These are phyloP conservation scores for Trichophyton equinum DNA, from an alignment of 2,329 filamentous ascomycete genomes.

Conservation along the genomic window DNA sequence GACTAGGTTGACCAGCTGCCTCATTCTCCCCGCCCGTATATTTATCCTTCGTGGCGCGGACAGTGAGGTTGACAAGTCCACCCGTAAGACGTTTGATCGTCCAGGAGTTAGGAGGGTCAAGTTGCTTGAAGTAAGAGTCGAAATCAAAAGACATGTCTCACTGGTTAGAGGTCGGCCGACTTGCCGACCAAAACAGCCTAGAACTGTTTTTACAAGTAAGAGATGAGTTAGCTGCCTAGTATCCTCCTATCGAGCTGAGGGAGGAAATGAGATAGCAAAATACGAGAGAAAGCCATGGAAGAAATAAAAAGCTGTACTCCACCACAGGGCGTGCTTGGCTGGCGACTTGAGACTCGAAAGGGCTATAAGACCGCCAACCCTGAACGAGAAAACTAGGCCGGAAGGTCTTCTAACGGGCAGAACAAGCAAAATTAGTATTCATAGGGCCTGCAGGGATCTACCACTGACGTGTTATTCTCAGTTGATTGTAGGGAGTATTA, in stretches of 20 bases:
- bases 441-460: background rate
- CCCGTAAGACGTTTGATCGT: conserved; percentile 3
- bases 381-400: background rate
- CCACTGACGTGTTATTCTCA: background rate
- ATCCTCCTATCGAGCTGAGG: no score
- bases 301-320: background rate
- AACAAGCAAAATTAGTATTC: background rate
- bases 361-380: background rate
- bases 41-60: conserved; percentile 5
- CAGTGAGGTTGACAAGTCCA: conserved; percentile 7
- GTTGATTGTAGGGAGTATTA: background rate
- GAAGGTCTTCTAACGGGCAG: background rate
- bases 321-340: background rate
- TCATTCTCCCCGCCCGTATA: background rate
- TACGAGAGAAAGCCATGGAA: background rate
- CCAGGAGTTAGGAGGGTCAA: conserved; percentile 1
- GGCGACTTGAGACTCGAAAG: background rate
- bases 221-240: no score
- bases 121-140: conserved; percentile 5
- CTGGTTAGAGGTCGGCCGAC: background rate
- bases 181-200: background rate
- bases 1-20: background rate
- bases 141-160: conserved; percentile 4
- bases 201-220: no score
- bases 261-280: no score